A percentile compares a stretch with the other conserved stretches of the same genome.
phyloP scores from a whole-genome alignment of 306 rosid genomes.

The Betula pendula region DNA sequence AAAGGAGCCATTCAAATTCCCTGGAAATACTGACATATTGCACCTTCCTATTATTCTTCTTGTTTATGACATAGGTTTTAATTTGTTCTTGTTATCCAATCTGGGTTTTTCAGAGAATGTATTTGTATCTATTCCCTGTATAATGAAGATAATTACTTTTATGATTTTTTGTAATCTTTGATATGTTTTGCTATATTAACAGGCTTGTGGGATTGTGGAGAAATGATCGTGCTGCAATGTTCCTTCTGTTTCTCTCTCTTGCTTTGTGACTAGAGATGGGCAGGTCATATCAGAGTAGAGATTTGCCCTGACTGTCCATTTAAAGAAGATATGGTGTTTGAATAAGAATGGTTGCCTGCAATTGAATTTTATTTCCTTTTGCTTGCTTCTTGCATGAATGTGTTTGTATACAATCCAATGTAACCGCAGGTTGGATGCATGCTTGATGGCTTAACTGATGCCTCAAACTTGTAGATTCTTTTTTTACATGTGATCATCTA shows the following conservation, averaged over 20 bases:
- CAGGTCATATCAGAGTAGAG: slow-evolving; percentile 25
- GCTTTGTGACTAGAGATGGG: slow-evolving; percentile 23
- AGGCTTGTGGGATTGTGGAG: slow-evolving; percentile 40
- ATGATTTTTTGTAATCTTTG: slow-evolving; percentile 1
- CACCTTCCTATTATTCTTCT: not conserved
- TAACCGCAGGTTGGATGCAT: slow-evolving; percentile 29
- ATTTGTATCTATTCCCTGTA: slow-evolving; percentile 13
- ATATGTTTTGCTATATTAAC: slow-evolving; percentile 32
- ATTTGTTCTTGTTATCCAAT: not conserved
- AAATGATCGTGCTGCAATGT: slow-evolving; percentile 23
- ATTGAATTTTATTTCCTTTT: slow-evolving; percentile 24
- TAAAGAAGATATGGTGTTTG: slow-evolving; percentile 33
- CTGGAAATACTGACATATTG: not conserved
- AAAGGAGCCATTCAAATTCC: not conserved
- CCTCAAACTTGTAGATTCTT: slow-evolving; percentile 13
- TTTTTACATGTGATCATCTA: slow-evolving; percentile 7
- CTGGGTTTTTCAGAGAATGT: not conserved
- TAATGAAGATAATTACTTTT: not conserved
- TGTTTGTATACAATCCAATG: slow-evolving; percentile 34
- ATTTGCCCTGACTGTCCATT: slow-evolving; percentile 26
- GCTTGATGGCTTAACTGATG: slow-evolving; percentile 19
- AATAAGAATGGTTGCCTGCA: slow-evolving; percentile 42
- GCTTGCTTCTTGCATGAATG: slow-evolving; percentile 11
- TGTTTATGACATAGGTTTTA: not conserved
- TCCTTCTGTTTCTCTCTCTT: slow-evolving; percentile 16